phyloP scores from a whole-genome alignment of 805 yeast genomes.

The Candida awuae region DNA sequence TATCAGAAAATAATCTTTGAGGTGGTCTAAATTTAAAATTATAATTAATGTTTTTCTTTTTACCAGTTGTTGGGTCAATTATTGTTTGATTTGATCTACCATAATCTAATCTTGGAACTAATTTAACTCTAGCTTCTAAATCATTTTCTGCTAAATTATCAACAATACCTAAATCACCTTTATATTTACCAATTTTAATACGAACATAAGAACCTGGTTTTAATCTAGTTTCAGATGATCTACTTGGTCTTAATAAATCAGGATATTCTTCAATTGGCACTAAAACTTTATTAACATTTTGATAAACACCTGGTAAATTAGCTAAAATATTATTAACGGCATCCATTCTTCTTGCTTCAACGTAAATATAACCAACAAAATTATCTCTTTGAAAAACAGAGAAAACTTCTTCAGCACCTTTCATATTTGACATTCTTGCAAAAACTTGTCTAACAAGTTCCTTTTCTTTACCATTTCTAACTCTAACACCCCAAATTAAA shows the following conservation, averaged over 20 bases:
- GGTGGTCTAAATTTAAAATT: conserved; percentile 70
- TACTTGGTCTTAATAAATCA: conserved; percentile 81
- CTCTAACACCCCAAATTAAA: conserved; percentile 89
- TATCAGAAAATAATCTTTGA: conserved; percentile 78
- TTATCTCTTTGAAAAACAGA: conserved; percentile 93
- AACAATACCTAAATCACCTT: conserved; percentile 87
- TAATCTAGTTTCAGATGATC: conserved; percentile 77
- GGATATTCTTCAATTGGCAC: conserved; percentile 97
- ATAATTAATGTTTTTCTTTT: conserved; percentile 35
- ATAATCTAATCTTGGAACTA: conserved; percentile 91
- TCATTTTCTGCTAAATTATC: conserved; percentile 93
- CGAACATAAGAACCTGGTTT: conserved; percentile 92
- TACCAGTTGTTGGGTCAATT: conserved; percentile 21
- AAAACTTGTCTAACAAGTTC: conserved; percentile 77
- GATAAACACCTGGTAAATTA: conserved; percentile 82
- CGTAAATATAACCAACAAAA: conserved; percentile 83
- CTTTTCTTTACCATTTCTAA: conserved; percentile 88
- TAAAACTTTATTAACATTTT: conserved; percentile 51
- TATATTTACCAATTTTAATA: conserved; percentile 82
- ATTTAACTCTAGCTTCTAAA: conserved; percentile 83
- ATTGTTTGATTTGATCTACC: conserved; percentile 42
- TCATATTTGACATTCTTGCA: conserved; percentile 75
- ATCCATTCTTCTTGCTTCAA: conserved; percentile 89
- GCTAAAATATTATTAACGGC: conserved; percentile 83
- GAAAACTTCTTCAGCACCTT: conserved; percentile 72